These are phyloP conservation scores for Fragaria vesca DNA, from an alignment of 306 rosid species.

Conservation along the genomic window DNA sequence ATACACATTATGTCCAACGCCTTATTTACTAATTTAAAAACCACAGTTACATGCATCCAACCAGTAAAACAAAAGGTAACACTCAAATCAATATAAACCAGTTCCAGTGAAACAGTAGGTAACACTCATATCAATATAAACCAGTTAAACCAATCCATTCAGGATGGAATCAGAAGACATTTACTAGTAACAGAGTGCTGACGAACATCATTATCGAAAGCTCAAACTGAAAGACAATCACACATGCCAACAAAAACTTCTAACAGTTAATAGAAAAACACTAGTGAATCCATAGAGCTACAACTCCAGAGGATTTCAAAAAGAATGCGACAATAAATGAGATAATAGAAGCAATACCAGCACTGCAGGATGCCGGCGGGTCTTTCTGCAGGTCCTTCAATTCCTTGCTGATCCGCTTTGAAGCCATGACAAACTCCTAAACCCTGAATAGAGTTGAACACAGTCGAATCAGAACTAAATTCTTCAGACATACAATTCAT, in stretches of 20 bases:
- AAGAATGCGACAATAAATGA: not conserved
- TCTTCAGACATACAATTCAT: not conserved
- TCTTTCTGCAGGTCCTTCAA: constrained; percentile 53
- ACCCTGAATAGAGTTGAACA: not conserved
- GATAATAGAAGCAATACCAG: constrained; percentile 25
- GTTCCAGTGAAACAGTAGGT: not conserved
- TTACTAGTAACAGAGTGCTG: not conserved
- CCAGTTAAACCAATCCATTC: not conserved
- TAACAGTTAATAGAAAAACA: not conserved
- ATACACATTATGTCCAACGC: not conserved
- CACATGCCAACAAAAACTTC: not conserved
- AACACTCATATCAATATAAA: not conserved
- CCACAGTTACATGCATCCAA: not conserved
- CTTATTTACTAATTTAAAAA: too few species aligned
- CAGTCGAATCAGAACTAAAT: not conserved
- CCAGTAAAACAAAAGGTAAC: not conserved
- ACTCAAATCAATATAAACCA: not conserved
- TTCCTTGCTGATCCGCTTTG: constrained; percentile 50
- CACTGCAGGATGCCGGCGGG: constrained; percentile 54
- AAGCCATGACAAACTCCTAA: constrained; percentile 32
- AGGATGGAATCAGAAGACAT: not conserved
- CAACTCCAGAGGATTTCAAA: not conserved
- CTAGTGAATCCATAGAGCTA: not conserved
- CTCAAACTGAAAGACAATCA: not conserved
- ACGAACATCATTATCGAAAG: not conserved